Percentiles rank a stretch among this genome's conserved stretches.
Evolutionary conservation across 345 rosid species (phyloP).

Genomic region (Jatropha curcas): DNA sequence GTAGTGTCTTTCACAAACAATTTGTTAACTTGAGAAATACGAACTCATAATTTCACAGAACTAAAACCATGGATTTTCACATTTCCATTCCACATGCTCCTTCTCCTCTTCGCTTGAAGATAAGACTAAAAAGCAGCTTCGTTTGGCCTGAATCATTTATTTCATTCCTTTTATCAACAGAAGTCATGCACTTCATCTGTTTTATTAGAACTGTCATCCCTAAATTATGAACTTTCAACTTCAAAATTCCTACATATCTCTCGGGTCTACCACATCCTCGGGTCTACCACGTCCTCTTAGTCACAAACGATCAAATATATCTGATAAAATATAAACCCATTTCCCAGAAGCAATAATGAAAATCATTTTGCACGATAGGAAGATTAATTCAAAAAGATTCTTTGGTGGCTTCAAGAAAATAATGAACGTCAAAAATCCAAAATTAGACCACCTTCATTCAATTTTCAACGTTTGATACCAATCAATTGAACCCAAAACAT

Average conservation of each 20-base stretch:
- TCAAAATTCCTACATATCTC: background rate
- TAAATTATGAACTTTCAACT: background rate
- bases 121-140: background rate
- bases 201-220: background rate
- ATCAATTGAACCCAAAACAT: background rate
- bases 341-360: background rate
- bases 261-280: background rate
- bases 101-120: background rate
- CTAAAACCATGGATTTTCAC: background rate
- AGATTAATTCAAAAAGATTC: too few relatives aligned
- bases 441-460: constrained; percentile 8
- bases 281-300: too few relatives aligned
- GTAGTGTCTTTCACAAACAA: background rate
- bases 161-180: background rate
- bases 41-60: background rate
- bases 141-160: background rate
- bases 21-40: background rate
- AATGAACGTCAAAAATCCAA: background rate
- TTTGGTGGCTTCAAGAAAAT: background rate
- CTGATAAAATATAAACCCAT: background rate
- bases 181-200: constrained; percentile 8
- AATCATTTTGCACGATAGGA: background rate
- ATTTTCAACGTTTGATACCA: background rate
- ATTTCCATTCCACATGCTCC: background rate
- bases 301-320: too few relatives aligned